Conservation (phyloP, 2,329 filamentous ascomycete species). For the Stromatinia cepivora region DNA sequence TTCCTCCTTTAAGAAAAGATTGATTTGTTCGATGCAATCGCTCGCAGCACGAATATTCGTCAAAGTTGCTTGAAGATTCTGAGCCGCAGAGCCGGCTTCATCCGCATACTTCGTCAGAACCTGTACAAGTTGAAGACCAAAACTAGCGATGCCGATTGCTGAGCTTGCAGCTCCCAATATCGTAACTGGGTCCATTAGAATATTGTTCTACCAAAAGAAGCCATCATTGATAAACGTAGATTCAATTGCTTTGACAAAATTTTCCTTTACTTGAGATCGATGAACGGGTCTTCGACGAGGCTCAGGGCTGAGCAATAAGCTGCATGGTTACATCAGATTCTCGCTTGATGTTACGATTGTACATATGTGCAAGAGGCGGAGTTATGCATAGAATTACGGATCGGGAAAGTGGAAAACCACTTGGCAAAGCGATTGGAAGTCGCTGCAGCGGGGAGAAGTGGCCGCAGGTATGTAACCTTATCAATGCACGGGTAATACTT, state of each 20-base stretch:
- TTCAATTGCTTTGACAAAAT: too few species aligned
- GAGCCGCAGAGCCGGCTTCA: neutral
- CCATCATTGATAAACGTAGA: neutral
- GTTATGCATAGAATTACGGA: neutral
- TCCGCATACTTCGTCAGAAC: slow-evolving; percentile 3
- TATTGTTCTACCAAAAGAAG: neutral
- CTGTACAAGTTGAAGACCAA: slow-evolving; percentile 12
- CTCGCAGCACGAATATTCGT: slow-evolving; percentile 6
- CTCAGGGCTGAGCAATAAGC: neutral
- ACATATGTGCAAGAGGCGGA: neutral
- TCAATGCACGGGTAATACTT: neutral
- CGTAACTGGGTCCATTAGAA: slow-evolving; percentile 9
- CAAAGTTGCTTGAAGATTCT: neutral
- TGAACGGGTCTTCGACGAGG: neutral
- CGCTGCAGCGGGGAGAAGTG: neutral
- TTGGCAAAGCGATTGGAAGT: neutral
- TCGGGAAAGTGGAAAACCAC: neutral
- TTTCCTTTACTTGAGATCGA: neutral
- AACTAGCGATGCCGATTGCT: slow-evolving; percentile 14
- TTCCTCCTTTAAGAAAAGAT: slow-evolving; percentile 12
- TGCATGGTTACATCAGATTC: neutral
- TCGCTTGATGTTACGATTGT: too few species aligned
- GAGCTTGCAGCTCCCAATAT: slow-evolving; percentile 21
- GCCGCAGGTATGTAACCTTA: neutral
- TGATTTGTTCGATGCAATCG: neutral